Conservation (phyloP, 2,329 filamentous ascomycete species). For the Trichoderma hamatum region DNA sequence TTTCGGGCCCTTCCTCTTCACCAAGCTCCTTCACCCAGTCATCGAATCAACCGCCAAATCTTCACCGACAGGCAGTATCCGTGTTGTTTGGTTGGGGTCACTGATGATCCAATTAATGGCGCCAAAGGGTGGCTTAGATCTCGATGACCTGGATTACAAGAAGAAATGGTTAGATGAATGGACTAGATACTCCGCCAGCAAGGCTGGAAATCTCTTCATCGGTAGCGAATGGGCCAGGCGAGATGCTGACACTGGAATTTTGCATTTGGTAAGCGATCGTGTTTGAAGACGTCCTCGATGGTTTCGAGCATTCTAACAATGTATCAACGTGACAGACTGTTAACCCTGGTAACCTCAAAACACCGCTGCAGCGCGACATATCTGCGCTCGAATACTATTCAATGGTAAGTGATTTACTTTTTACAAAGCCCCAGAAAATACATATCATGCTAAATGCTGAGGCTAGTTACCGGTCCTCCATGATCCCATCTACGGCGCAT, state of each 20-base stretch:
- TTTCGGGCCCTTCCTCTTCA: slow-evolving; percentile 44
- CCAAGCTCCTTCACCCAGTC: slow-evolving; percentile 41
- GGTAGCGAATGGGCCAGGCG: slow-evolving; percentile 24
- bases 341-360: slow-evolving; percentile 43
- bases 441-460: neutral
- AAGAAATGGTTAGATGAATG: slow-evolving; percentile 8
- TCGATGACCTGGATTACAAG: slow-evolving; percentile 34
- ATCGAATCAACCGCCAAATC: slow-evolving; percentile 40
- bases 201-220: slow-evolving; percentile 22
- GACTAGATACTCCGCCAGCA: slow-evolving; percentile 18
- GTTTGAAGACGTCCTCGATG: neutral
- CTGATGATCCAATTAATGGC: slow-evolving; percentile 24
- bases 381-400: neutral
- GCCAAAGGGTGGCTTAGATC: slow-evolving; percentile 29
- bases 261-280: slow-evolving; percentile 18
- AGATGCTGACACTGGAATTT: slow-evolving; percentile 27
- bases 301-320: neutral
- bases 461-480: slow-evolving; percentile 30
- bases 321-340: slow-evolving; percentile 27
- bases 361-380: slow-evolving; percentile 36
- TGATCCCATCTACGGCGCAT: slow-evolving; percentile 46
- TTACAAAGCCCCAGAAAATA: too few relatives aligned
- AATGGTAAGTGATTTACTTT: neutral
- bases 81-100: slow-evolving; percentile 33
- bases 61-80: slow-evolving; percentile 27